Evolutionary conservation across 2,329 filamentous ascomycete genomes (phyloP).

Genomic region (Didymella keratinophila): DNA sequence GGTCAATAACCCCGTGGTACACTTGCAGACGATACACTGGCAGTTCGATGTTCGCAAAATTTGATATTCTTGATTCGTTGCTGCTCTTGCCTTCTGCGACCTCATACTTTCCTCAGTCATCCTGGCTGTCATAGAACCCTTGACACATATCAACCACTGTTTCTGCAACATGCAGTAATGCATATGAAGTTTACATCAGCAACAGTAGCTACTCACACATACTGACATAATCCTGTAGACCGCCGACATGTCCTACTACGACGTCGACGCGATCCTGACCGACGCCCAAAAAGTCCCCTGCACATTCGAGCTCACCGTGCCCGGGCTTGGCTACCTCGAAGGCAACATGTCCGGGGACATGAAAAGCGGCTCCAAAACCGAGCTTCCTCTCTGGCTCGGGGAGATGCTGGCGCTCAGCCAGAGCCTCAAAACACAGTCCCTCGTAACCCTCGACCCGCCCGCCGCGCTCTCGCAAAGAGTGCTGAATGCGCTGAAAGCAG

Average conservation of each 20-base stretch:
- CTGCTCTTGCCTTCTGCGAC: background rate
- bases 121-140: background rate
- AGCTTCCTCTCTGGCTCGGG: constrained; percentile 91
- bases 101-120: background rate
- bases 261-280: constrained; percentile 83
- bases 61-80: background rate
- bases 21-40: no score
- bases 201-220: no score
- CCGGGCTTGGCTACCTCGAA: constrained; percentile 87
- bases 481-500: constrained; percentile 87
- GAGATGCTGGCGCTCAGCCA: constrained; percentile 81
- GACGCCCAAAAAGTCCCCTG: constrained; percentile 96
- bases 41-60: background rate
- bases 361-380: constrained; percentile 79
- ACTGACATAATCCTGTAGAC: constrained; percentile 1
- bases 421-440: constrained; percentile 47
- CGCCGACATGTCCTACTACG: constrained; percentile 70
- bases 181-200: no score
- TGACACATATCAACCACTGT: no score
- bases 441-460: constrained; percentile 80
- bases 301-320: constrained; percentile 89
- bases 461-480: constrained; percentile 78
- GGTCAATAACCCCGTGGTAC: background rate
- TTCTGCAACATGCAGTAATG: no score
- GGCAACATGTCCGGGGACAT: constrained; percentile 77